Percentiles rank a stretch among this genome's conserved stretches.
Evolutionary conservation across 768 basidiomycete species (phyloP).

Genomic region (Amanita molliuscula): DNA sequence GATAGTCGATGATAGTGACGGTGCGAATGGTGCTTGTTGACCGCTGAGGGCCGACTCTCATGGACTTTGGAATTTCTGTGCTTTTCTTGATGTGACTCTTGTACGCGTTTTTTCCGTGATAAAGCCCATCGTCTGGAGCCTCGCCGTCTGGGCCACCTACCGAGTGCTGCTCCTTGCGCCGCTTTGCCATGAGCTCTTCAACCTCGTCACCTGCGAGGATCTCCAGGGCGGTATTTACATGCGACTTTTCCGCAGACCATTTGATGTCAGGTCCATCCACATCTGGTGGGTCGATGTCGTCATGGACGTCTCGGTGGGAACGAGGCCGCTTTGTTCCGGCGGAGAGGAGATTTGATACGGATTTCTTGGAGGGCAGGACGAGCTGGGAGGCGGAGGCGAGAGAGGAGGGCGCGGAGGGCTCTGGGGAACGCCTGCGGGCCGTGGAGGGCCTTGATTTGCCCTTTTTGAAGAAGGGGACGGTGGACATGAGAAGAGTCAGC

Average conservation of each 20-base stretch:
- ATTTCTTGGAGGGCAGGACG: slow-evolving; percentile 65
- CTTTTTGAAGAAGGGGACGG: slow-evolving; percentile 82
- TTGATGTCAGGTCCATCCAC: slow-evolving; percentile 62
- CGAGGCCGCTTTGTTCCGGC: slow-evolving; percentile 38
- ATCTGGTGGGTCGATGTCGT: slow-evolving; percentile 37
- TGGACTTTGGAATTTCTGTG: slow-evolving; percentile 78
- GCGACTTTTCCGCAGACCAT: slow-evolving; percentile 71
- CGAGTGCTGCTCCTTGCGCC: slow-evolving; percentile 41
- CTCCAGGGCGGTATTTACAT: slow-evolving; percentile 60
- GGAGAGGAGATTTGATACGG: slow-evolving; percentile 56
- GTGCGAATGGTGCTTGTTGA: slow-evolving; percentile 79
- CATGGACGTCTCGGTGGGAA: slow-evolving; percentile 56
- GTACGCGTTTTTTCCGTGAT: slow-evolving; percentile 79
- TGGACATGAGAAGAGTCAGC: slow-evolving; percentile 11
- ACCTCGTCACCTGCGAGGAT: slow-evolving; percentile 79
- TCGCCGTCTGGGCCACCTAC: slow-evolving; percentile 40
- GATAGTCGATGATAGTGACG: slow-evolving; percentile 94
- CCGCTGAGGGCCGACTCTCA: slow-evolving; percentile 76
- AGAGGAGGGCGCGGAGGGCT: slow-evolving; percentile 31
- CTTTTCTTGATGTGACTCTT: slow-evolving; percentile 71
- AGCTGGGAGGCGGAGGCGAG: slow-evolving; percentile 45
- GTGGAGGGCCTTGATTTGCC: slow-evolving; percentile 72
- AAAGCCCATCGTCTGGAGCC: slow-evolving; percentile 74
- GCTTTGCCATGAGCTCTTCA: slow-evolving; percentile 66
- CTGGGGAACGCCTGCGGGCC: slow-evolving; percentile 62